phyloP scores from a whole-genome alignment of 495 filamentous ascomycete species.

The Xylaria sp. region DNA sequence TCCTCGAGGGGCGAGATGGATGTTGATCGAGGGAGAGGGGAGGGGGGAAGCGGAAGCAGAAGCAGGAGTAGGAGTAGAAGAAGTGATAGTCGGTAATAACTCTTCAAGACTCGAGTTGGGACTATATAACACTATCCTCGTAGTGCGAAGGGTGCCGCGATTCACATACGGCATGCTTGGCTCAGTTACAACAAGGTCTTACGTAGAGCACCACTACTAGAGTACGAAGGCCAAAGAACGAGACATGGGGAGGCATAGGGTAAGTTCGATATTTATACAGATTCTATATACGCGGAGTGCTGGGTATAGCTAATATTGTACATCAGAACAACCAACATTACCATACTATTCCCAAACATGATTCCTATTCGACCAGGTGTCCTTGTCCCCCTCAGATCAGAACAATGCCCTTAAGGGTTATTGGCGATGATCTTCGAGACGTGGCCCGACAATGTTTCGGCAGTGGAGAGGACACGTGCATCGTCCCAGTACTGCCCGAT shows the following conservation, averaged over 20 bases:
- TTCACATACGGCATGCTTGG: not conserved
- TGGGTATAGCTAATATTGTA: conserved; percentile 24
- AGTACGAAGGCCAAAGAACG: not conserved
- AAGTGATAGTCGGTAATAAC: not conserved
- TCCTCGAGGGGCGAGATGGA: conserved; percentile 46
- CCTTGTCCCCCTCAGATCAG: not conserved
- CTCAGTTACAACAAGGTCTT: not conserved
- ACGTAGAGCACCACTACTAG: not conserved
- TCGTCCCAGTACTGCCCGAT: conserved; percentile 94
- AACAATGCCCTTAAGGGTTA: not conserved
- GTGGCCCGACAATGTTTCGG: conserved; percentile 42
- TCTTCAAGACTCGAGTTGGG: not conserved
- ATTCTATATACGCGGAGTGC: not conserved
- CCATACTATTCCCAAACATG: not conserved
- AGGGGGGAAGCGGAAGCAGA: conserved; percentile 16
- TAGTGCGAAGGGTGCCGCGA: not conserved
- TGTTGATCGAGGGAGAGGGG: conserved; percentile 38
- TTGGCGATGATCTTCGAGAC: conserved; percentile 20
- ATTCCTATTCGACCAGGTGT: not conserved
- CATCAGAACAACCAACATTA: not conserved
- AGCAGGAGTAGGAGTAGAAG: conserved; percentile 9
- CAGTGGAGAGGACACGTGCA: conserved; percentile 64
- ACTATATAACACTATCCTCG: not conserved
- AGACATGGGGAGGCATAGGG: not conserved
- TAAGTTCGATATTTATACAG: conserved; percentile 4